Conservation (phyloP, 805 yeast species). For the Starmerella bombicola region DNA sequence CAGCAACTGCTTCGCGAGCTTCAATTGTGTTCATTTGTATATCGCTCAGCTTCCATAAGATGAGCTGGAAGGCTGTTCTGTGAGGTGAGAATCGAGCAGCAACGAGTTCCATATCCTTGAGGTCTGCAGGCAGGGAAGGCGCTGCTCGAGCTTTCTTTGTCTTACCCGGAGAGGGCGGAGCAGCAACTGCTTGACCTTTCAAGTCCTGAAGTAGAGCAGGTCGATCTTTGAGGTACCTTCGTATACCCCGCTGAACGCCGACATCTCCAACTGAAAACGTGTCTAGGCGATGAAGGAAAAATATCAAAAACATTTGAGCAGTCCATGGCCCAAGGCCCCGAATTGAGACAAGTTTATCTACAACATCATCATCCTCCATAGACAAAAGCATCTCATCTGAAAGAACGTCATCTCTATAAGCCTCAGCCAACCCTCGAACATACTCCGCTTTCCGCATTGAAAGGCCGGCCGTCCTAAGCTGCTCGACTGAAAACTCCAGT, state of each 20-base stretch:
- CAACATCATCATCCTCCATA: slow-evolving; percentile 26
- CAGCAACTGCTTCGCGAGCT: slow-evolving; percentile 10
- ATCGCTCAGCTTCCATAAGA: slow-evolving; percentile 60
- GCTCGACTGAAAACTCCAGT: slow-evolving; percentile 33
- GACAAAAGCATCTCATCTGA: slow-evolving; percentile 23
- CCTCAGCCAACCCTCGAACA: slow-evolving; percentile 45
- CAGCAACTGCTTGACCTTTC: slow-evolving; percentile 12
- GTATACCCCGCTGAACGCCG: slow-evolving; percentile 74
- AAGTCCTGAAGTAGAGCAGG: slow-evolving; percentile 33
- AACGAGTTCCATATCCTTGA: slow-evolving; percentile 47
- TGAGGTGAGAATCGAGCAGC: slow-evolving; percentile 56
- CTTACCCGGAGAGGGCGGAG: slow-evolving; percentile 25
- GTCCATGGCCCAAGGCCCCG: slow-evolving; percentile 50
- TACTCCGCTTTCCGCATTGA: slow-evolving; percentile 58
- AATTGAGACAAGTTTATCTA: slow-evolving; percentile 25
- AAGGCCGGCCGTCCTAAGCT: slow-evolving; percentile 52
- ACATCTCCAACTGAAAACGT: slow-evolving; percentile 68
- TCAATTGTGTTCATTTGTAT: slow-evolving; percentile 36
- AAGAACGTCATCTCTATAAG: slow-evolving; percentile 22
- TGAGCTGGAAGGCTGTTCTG: slow-evolving; percentile 51
- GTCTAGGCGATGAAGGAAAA: slow-evolving; percentile 53
- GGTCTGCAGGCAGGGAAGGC: slow-evolving; percentile 26
- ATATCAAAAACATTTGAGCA: slow-evolving; percentile 73
- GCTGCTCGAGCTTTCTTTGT: slow-evolving; percentile 30
- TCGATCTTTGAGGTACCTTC: slow-evolving; percentile 41